phyloP scores from a whole-genome alignment of 2,329 filamentous ascomycete genomes.

The Periconia macrospinosa region DNA sequence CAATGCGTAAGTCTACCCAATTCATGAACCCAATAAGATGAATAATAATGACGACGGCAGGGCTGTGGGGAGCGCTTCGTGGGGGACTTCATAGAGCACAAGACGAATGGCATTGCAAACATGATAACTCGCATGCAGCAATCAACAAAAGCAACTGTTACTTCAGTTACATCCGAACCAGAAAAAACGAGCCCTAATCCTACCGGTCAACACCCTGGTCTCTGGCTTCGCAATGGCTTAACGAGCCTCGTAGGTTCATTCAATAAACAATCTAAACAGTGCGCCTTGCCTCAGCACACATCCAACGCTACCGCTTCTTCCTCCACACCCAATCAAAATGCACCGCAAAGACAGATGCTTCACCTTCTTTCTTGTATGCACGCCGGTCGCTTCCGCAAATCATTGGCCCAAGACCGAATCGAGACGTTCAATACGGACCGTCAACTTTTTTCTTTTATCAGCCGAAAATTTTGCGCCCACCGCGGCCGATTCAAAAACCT shows the following conservation, averaged over 20 bases:
- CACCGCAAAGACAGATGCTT: constrained; percentile 8
- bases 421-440: constrained; percentile 18
- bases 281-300: constrained; percentile 12
- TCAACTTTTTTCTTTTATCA: constrained; percentile 20
- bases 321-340: not conserved
- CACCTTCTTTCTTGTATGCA: constrained; percentile 26
- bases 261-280: not conserved
- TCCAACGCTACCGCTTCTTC: not conserved
- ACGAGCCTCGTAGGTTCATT: constrained; percentile 1
- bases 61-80: constrained; percentile 14
- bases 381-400: constrained; percentile 9
- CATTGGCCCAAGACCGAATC: constrained; percentile 21
- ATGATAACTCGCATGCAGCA: constrained; percentile 2
- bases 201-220: not conserved
- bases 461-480: constrained; percentile 9
- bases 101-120: constrained; percentile 10
- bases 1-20: constrained; percentile 17
- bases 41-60: not conserved
- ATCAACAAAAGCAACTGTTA: not conserved
- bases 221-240: not conserved
- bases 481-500: constrained; percentile 10
- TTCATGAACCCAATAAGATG: not conserved
- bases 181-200: constrained; percentile 8
- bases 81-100: constrained; percentile 17
- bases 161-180: constrained; percentile 1